A percentile compares a stretch with the other conserved stretches of the same genome.
Evolutionary conservation across 495 filamentous ascomycete genomes (phyloP).

Genomic region (Aspergillus funiculosus): DNA sequence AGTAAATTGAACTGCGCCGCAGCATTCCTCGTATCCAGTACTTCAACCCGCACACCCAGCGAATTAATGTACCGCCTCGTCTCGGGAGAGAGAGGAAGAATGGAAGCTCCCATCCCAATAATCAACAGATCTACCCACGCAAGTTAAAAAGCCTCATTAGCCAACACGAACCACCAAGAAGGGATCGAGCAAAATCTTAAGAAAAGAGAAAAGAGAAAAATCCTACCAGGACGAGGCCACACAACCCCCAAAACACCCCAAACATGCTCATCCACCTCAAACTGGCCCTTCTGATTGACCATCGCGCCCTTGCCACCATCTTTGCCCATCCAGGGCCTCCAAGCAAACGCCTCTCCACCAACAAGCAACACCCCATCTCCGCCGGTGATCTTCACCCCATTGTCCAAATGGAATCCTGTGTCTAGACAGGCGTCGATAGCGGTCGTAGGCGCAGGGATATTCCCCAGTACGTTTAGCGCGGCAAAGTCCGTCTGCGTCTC

Average conservation of each 20-base stretch:
- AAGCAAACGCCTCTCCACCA: conserved; percentile 78
- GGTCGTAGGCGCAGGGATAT: conserved; percentile 68
- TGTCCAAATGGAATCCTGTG: conserved; percentile 35
- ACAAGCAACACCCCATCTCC: conserved; percentile 70
- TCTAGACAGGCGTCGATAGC: conserved; percentile 59
- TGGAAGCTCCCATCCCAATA: conserved; percentile 71
- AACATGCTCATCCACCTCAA: conserved; percentile 62
- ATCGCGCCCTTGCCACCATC: conserved; percentile 41
- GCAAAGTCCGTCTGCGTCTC: conserved; percentile 69
- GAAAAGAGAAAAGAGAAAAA: conserved; percentile 15
- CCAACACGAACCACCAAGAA: conserved; percentile 10
- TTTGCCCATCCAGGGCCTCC: conserved; percentile 66
- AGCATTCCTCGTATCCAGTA: conserved; percentile 90
- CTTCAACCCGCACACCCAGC: conserved; percentile 79
- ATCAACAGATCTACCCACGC: conserved; percentile 69
- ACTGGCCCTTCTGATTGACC: conserved; percentile 71
- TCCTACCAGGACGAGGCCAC: conserved; percentile 88
- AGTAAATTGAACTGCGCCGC: conserved; percentile 85
- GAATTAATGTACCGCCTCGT: conserved; percentile 65
- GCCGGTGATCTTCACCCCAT: conserved; percentile 58
- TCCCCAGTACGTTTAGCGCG: conserved; percentile 71
- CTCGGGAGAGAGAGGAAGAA: conserved; percentile 68
- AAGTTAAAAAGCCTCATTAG: conserved; percentile 15
- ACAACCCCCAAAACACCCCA: conserved; percentile 74
- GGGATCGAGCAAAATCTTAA: too few relatives aligned